Conservation (phyloP, 2,329 filamentous ascomycete species). For the Hysterium pulicare region DNA sequence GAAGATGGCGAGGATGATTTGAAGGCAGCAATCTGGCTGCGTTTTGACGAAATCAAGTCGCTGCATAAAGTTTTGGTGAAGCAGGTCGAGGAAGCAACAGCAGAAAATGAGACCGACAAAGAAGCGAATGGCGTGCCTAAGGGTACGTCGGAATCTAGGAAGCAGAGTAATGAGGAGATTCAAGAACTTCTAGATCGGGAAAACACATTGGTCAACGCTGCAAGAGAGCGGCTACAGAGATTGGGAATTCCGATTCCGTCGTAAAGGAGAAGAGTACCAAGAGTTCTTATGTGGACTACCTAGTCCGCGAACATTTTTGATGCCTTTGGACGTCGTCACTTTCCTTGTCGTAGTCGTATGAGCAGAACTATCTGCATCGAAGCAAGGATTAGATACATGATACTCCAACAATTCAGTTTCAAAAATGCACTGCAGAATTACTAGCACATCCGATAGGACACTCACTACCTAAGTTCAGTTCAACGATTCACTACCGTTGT, state of each 20-base stretch:
- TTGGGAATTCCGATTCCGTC: neutral
- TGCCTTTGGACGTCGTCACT: too few species aligned
- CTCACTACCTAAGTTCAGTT: too few species aligned
- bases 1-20: constrained; percentile 28
- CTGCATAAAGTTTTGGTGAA: constrained; percentile 51
- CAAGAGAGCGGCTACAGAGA: neutral
- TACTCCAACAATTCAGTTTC: too few species aligned
- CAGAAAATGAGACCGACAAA: constrained; percentile 14
- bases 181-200: neutral
- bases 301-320: too few species aligned
- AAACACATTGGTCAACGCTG: neutral
- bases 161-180: neutral
- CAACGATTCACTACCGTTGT: too few species aligned
- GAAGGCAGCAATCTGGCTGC: constrained; percentile 43
- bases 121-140: neutral
- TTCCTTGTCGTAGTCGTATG: too few species aligned
- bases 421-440: too few species aligned
- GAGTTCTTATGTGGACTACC: too few species aligned
- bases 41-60: constrained; percentile 56
- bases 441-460: too few species aligned
- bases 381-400: too few species aligned
- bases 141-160: constrained; percentile 1
- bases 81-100: constrained; percentile 19
- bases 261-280: too few species aligned
- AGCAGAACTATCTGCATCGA: too few species aligned